Base-by-base conservation (phyloP, 2,329 filamentous ascomycete genomes). In the Lecanicillium sp. region DNA sequence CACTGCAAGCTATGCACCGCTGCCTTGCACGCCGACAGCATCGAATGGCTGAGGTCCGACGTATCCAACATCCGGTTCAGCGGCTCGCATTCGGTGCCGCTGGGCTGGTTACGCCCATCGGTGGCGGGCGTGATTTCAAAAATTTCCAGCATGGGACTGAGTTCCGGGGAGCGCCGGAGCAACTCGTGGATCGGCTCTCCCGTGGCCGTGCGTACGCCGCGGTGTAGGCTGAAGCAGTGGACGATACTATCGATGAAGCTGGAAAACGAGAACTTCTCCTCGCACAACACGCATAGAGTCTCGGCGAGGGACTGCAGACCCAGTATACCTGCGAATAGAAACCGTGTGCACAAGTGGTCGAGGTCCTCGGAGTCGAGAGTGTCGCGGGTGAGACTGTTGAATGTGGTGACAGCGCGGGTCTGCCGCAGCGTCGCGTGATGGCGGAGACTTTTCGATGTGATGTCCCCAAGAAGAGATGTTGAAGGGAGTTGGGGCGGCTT, bases 151-250 rank as follows among this genome's bases (percentile, higher is more conserved):
- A 62, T 58, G 3, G 53, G 55, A 7, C 56, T 52, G 2, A 72
- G 58, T 12, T 66, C 63, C 0, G 65, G 62, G 1, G 67, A 66
- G 6, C 63, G 55, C 14, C 63, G 57, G 6, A 74, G 57, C 21
- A 60, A 49, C 8, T 62, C 52, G 59, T 65, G 69, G 6, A 60
- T 60, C 2, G 62, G 57, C 1, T 59, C 50, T 36, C 39, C 32
- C 14, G 69, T 62, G 27, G 71, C 61, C 33, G 61, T 57, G 14
- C 64, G 63, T 14, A 74, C 64, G 20, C 72, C 71, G 5, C 67
- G 65, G 52, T 73, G 69, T 12, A 75, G 60, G 37, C 60, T 58
- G 14, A 71, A 55, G 42, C 68, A 71, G n/a, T 66, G 62, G 15
- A 68, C 56, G 46, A 71, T 71, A 10, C 65, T 59, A 30, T 66